Base-by-base conservation (phyloP, 2,329 filamentous ascomycete species). In the Cladosporium oxysporum region DNA sequence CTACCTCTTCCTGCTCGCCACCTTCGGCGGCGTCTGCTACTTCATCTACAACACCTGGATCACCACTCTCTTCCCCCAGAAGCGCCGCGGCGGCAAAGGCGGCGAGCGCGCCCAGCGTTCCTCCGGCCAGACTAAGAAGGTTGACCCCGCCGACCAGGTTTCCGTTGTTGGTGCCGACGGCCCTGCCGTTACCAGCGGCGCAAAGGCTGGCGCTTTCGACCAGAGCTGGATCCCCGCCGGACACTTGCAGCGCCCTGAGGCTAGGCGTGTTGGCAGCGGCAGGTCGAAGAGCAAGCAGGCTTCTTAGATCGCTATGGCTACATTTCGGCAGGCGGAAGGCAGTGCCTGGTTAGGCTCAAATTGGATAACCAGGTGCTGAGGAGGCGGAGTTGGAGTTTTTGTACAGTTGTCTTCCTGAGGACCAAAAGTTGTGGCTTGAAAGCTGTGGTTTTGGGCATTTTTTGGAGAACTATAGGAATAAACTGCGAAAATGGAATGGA, bases 31-130 rank as follows among this genome's bases (percentile, higher is more conserved):
- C 69, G 92, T 90, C 63, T 87, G 90, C 78, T 97, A 94, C 88
- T 97, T 97, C 81, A 92, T 97, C 82, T 99, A 99, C 87, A 95
- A 90, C 84, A 96, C 94, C 75, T 98, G 94, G 93, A 91, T 99
- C 81, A 91, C 93, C 75, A 90, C 93, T 16, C 91, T 99, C 77
- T 97, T 98, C 85, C 94, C 95, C 58, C 92, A 97, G 84, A 89
- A 88, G 80, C 83, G 82, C 74, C 83, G 84, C 69, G 78, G 83
- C 66, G 84, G 83, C 72, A 87, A 87, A 79, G 82, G 82, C 68
- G 81, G 90, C 71, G 91, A 92, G 83, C 87, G 88, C 69, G 82
- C 85, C 66, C 87, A 87, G 78, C 83, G 82, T 74, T 81, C 85
- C 33, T 81, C 85, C 70, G 86, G 84, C 75, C 88, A 88, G 76